Percentiles rank a stretch among this genome's conserved stretches.
These are phyloP conservation scores for Fagopyrum homotropicum DNA, from an alignment of 148 eudicot species.

Conservation along the genomic window DNA sequence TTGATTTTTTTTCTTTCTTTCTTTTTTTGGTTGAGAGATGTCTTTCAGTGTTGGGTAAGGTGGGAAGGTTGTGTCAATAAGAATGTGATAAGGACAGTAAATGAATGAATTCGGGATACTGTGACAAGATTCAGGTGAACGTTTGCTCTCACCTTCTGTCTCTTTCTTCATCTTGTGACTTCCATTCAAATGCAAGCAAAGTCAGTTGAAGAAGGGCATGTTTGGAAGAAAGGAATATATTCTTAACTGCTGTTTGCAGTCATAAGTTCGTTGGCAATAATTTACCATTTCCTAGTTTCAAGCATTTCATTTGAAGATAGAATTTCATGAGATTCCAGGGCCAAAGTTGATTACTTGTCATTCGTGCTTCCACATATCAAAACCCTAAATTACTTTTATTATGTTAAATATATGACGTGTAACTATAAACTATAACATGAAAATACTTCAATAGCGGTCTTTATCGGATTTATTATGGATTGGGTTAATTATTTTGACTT, in stretches of 20 bases:
- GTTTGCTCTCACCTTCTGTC: slow-evolving; percentile 16
- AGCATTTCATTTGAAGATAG: neutral
- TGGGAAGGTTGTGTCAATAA: slow-evolving; percentile 23
- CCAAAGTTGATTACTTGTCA: too few relatives aligned
- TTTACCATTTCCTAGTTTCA: neutral
- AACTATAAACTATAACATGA: too few relatives aligned
- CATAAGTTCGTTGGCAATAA: neutral
- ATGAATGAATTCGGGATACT: slow-evolving; percentile 17
- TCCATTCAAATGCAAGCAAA: slow-evolving; percentile 64
- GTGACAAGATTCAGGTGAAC: slow-evolving; percentile 28
- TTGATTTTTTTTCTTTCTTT: slow-evolving; percentile 14
- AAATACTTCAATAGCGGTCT: too few relatives aligned
- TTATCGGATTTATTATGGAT: too few relatives aligned
- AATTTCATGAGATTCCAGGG: neutral
- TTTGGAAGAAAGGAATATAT: slow-evolving; percentile 1
- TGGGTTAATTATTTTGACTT: too few relatives aligned
- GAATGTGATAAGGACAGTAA: neutral
- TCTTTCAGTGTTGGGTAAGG: slow-evolving; percentile 67
- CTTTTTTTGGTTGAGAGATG: slow-evolving; percentile 43
- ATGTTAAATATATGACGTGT: too few relatives aligned
- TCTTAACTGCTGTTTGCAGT: neutral
- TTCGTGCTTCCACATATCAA: too few relatives aligned
- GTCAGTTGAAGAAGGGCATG: neutral
- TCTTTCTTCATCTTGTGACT: slow-evolving; percentile 23
- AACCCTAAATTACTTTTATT: too few relatives aligned